Evolutionary conservation across 1,284 basidiomycete species (phyloP), one percentile per base, ranked within the genome.

Genomic region (Ganoderma multipileum): DNA sequence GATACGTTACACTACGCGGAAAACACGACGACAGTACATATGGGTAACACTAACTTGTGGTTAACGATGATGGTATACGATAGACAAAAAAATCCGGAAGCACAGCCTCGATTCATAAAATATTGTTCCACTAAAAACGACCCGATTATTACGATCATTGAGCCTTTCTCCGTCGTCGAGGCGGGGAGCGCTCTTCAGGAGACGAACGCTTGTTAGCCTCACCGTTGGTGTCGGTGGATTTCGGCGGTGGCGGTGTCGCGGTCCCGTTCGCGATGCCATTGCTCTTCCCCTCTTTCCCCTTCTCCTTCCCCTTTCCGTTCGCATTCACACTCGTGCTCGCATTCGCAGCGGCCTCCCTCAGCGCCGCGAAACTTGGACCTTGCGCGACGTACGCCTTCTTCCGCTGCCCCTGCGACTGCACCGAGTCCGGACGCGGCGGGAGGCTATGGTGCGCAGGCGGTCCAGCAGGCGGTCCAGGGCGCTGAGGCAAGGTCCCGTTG

Each of bases 321-420:
- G 1, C 28, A 0, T 14, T 47, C 52, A 7, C 50, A 18, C 14
- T 57, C 41, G 44, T 42, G 7, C 2, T n/a, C 36, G 42, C 58
- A 9, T 30, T 33, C 39, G 59, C 39, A 44, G 60, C 65, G 3
- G 60, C 65, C 4, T 38, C 65, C 16, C 54, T 50, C 18, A 68
- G 28, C 54, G 63, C 60, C 20, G 41, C 63, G 28, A 68, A 62
- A 23, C 59, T 65, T 60, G 67, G 67, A 5, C 67, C 67, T 54
- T 68, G 67, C n/a, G 67, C 20, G 3, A 68, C 63, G 42, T 68
- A 68, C 26, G n/a, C 14, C 44, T 38, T 28, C 54, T 23, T 60
- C 38, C 39, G 41, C 9, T 38, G n/a, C 44, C 4, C 8, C 20
- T 47, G 44, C n/a, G 44, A 16, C 14, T 23, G 58, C n/a, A 20